Percentiles rank a stretch among this genome's conserved stretches.
These are phyloP conservation scores for Liriodendron chinense DNA, from an alignment of 164 flowering plant species.

Conservation along the genomic window DNA sequence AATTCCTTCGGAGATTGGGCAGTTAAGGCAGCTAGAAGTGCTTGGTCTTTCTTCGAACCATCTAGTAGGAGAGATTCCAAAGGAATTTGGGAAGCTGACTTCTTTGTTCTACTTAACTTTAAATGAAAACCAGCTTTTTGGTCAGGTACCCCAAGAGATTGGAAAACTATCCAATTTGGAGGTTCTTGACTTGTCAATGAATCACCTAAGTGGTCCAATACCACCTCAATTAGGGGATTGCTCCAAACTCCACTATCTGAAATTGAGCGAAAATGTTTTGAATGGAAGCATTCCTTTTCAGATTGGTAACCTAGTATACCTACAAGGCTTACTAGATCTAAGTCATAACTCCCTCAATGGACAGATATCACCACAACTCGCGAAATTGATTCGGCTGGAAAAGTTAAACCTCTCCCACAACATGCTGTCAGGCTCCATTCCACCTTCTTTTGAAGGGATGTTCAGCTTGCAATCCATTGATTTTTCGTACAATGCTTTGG, in stretches of 20 bases:
- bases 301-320: constrained; percentile 1
- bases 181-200: constrained; percentile 2
- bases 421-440: constrained; percentile 17
- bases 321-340: not conserved
- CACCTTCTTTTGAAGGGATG: constrained; percentile 12
- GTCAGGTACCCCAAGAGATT: not conserved
- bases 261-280: constrained; percentile 1
- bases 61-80: constrained; percentile 17
- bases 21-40: not conserved
- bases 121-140: constrained; percentile 5
- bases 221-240: constrained; percentile 1
- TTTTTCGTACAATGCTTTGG: constrained; percentile 15
- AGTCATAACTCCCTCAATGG: constrained; percentile 4
- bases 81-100: not conserved
- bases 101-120: constrained; percentile 1
- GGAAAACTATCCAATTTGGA: constrained; percentile 1
- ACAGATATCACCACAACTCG: constrained; percentile 2
- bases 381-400: not conserved
- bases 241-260: constrained; percentile 1
- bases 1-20: constrained; percentile 21
- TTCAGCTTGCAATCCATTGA: not conserved
- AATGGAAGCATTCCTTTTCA: constrained; percentile 9
- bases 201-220: not conserved
- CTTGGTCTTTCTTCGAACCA: constrained; percentile 13
- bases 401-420: constrained; percentile 20